Base-by-base conservation (phyloP, 129 eudicot species). In the Smallanthus sonchifolius region DNA sequence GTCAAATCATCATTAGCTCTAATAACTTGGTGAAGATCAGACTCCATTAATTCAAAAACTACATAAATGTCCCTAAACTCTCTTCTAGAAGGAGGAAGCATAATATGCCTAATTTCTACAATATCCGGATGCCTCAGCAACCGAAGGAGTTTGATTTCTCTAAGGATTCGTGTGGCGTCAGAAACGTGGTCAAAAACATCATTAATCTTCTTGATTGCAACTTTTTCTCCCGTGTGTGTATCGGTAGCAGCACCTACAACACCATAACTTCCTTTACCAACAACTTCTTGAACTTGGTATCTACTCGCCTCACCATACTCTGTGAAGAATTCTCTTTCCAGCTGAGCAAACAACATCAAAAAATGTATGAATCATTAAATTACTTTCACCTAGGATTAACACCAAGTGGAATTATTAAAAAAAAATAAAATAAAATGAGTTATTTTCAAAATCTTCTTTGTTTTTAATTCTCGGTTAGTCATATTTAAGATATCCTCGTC, bases 1-100 rank as follows among this genome's bases (percentile, higher is more conserved):
- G 71, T 66, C 13, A 66, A 42, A 66, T 66, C 71, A 39, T 66
- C 71, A 19, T 66, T 66, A 11, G 71, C 71, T 42, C 44, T 40
- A 19, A 66, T 66, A 66, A 42, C 71, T 17, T 66, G 71, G 20
- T 42, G 71, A 9, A 66, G 54, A 40, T 66, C 71, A 7, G 71
- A 66, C 24, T 66, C 71, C 71, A 42, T 66, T 4, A 55, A 2
- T 20, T 55, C 62, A 8, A 55, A 55, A 55, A 55, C 62, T 7
- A 55, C 62, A 55, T 55, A 55, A 55, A 55, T 7, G 35, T 55
- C 34, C 36, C 35, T 55, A 55, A 55, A 55, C 35, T 55, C 62
- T 55, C 62, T 19, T 55, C 62, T 55, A 19, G 62, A 55, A 20
- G 62, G 62, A 55, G 62, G 62, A 55, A 55, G 62, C 62, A 55